Conservation (phyloP, 257 asterid genomes). For the Nicotiana otophora region DNA sequence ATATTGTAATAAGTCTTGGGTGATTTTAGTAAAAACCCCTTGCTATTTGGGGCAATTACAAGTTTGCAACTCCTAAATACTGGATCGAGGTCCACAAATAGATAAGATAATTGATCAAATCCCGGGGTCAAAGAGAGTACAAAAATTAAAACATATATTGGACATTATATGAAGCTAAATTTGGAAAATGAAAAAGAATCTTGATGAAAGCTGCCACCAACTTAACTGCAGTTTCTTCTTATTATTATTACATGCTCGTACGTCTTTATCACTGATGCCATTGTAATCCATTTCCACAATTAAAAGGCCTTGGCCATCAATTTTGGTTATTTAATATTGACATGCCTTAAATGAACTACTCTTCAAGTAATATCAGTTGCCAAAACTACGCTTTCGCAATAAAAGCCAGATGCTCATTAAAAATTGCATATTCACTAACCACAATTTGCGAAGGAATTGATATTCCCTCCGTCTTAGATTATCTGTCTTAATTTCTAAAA, state of each 20-base stretch:
- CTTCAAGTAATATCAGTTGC: slow-evolving; percentile 1
- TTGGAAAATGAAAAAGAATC: slow-evolving; percentile 6
- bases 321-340: neutral
- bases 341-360: too few species aligned
- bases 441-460: too few species aligned
- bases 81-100: neutral
- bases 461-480: too few species aligned
- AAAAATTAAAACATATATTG: neutral
- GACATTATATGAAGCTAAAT: neutral
- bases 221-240: neutral
- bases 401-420: neutral
- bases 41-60: neutral
- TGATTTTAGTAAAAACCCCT: neutral
- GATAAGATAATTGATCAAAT: neutral
- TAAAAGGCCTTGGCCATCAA: neutral
- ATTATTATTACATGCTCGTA: neutral
- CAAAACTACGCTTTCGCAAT: neutral
- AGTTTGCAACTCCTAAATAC: neutral
- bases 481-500: too few species aligned
- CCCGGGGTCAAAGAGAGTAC: neutral
- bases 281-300: neutral
- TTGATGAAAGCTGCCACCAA: neutral
- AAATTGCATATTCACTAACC: neutral
- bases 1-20: neutral
- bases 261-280: neutral